These are phyloP conservation scores for Zygosaccharomyces lentus DNA, from an alignment of 805 yeast species.

Conservation along the genomic window DNA sequence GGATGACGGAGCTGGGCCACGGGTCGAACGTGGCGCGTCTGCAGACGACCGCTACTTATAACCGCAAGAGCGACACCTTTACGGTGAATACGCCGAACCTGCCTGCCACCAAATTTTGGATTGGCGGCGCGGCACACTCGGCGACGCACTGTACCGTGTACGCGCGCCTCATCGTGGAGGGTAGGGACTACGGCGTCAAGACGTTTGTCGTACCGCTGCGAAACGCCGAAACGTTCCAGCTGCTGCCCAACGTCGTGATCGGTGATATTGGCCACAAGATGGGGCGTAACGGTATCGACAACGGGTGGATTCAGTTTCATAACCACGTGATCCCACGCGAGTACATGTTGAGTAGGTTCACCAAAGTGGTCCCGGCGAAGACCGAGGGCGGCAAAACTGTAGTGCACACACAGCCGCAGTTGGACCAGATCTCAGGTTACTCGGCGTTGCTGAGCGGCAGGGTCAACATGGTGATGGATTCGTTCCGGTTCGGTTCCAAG, in stretches of 20 bases:
- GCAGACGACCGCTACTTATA: conserved; percentile 87
- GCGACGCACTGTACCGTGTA: conserved; percentile 84
- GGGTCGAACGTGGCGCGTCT: conserved; percentile 92
- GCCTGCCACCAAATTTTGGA: conserved; percentile 98
- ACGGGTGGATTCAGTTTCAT: conserved; percentile 93
- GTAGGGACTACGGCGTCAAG: conserved; percentile 87
- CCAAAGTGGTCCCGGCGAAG: conserved; percentile 52
- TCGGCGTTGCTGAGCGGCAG: conserved; percentile 86
- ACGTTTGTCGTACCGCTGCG: conserved; percentile 88
- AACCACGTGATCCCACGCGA: conserved; percentile 79
- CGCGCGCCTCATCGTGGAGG: conserved; percentile 77
- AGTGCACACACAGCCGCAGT: conserved; percentile 51
- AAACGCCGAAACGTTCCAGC: conserved; percentile 58
- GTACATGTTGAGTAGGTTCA: conserved; percentile 76
- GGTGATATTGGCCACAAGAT: conserved; percentile 94
- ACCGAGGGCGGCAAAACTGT: conserved; percentile 53
- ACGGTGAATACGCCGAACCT: conserved; percentile 79
- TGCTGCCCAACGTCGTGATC: conserved; percentile 73
- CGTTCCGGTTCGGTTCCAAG: conserved; percentile 74
- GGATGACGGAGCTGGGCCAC: conserved; percentile 90
- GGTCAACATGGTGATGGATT: conserved; percentile 83
- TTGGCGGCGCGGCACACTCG: conserved; percentile 95
- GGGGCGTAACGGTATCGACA: conserved; percentile 95
- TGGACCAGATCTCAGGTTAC: conserved; percentile 78
- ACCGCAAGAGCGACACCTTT: conserved; percentile 60